Evolutionary conservation across 192 early-diverging fungal species (phyloP).

Genomic region (Haplosporangium gracile): DNA sequence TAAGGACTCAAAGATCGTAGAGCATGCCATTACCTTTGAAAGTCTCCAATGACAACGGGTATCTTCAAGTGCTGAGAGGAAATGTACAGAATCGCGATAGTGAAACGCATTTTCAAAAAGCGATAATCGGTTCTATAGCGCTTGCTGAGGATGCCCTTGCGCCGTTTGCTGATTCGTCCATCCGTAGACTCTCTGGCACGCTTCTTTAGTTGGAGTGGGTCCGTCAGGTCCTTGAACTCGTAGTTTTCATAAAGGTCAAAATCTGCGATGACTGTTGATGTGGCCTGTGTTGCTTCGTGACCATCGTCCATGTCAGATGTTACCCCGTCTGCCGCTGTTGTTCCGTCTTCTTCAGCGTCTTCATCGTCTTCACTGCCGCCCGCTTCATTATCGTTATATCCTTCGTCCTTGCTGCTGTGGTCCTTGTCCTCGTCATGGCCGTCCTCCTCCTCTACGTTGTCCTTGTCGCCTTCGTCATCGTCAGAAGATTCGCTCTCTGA

Average conservation of each 20-base stretch:
- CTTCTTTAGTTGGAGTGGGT: neutral
- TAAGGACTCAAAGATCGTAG: neutral
- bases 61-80: conserved; percentile 32
- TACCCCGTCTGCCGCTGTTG: neutral
- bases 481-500: conserved; percentile 15
- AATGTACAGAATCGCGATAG: conserved; percentile 31
- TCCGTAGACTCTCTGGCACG: neutral
- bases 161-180: neutral
- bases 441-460: neutral
- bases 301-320: neutral
- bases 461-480: neutral
- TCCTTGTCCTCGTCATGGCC: neutral
- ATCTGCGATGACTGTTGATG: neutral
- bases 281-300: no score
- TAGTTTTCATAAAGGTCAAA: neutral
- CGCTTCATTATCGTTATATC: neutral
- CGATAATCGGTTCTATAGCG: neutral
- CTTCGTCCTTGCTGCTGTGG: neutral
- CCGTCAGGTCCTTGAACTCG: neutral
- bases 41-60: conserved; percentile 40
- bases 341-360: neutral
- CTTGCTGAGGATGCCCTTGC: neutral
- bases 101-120: neutral
- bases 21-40: conserved; percentile 17
- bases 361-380: neutral